Percentiles rank a stretch among this genome's conserved stretches.
Evolutionary conservation across 2,329 filamentous ascomycete species (phyloP).

Genomic region (Alternaria infectoria): DNA sequence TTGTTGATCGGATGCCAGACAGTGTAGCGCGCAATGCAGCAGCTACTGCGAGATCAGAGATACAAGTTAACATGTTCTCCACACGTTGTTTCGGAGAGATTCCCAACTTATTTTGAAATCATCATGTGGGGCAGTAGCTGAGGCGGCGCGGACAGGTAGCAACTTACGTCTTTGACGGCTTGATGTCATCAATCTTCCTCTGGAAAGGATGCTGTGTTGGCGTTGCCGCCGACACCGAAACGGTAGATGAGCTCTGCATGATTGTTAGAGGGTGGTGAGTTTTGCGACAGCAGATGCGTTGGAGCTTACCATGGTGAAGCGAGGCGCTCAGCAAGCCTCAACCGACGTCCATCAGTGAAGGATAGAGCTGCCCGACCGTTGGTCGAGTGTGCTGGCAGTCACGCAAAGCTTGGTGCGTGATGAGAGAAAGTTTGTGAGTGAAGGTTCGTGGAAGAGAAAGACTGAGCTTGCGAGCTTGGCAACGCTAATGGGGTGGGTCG

Average conservation of each 20-base stretch:
- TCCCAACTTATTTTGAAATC: slow-evolving; percentile 90
- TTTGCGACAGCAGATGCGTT: slow-evolving; percentile 9
- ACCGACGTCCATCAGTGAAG: slow-evolving; percentile 45
- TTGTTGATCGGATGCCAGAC: slow-evolving; percentile 8
- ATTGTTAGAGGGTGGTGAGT: slow-evolving; percentile 20
- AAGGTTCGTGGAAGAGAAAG: slow-evolving; percentile 32
- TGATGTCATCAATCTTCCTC: slow-evolving; percentile 80
- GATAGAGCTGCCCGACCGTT: slow-evolving; percentile 38
- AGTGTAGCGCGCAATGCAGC: slow-evolving; percentile 15
- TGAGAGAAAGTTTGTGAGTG: slow-evolving; percentile 25
- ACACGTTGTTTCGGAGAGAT: slow-evolving; percentile 99
- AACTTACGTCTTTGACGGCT: slow-evolving; percentile 86
- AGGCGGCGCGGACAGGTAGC: slow-evolving; percentile 2
- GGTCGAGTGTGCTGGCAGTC: slow-evolving; percentile 36
- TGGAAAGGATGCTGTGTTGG: slow-evolving; percentile 78
- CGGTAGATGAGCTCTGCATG: slow-evolving; percentile 65
- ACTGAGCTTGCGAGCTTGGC: slow-evolving; percentile 36
- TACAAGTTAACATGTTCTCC: slow-evolving; percentile 86
- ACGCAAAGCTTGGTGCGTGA: slow-evolving; percentile 40
- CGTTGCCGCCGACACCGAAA: slow-evolving; percentile 76
- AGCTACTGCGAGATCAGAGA: slow-evolving; percentile 63
- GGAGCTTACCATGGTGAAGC: slow-evolving; percentile 46
- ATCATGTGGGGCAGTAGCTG: slow-evolving; percentile 68
- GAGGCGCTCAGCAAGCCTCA: slow-evolving; percentile 39
- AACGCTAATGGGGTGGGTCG: slow-evolving; percentile 17